Conservation (phyloP, 2,329 filamentous ascomycete species). For the Botrytis aclada region DNA sequence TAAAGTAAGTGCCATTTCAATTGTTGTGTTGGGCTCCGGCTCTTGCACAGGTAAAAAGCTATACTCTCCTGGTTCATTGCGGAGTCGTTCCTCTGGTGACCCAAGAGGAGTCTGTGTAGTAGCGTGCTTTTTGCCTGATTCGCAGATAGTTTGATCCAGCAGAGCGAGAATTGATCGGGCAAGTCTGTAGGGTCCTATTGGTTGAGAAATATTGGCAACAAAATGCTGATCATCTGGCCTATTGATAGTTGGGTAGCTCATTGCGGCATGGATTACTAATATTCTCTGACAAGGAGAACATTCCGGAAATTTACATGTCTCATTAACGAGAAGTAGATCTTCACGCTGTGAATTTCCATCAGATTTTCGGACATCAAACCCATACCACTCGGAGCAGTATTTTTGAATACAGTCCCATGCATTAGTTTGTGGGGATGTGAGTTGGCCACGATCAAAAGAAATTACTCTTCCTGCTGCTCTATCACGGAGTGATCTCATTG, state of each 20-base stretch:
- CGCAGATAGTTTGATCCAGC: constrained; percentile 18
- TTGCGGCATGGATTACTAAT: constrained; percentile 28
- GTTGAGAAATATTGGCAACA: constrained; percentile 26
- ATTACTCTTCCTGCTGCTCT: constrained; percentile 26
- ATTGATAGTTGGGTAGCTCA: constrained; percentile 11
- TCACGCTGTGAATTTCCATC: constrained; percentile 17
- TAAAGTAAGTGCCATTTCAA: background rate
- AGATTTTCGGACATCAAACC: constrained; percentile 20
- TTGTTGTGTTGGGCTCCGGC: background rate
- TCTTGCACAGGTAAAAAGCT: constrained; percentile 19
- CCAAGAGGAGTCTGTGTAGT: constrained; percentile 31
- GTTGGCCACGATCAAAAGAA: constrained; percentile 19
- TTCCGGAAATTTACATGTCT: constrained; percentile 22
- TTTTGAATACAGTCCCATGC: constrained; percentile 31
- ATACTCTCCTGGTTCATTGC: constrained; percentile 27
- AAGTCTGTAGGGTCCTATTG: constrained; percentile 26
- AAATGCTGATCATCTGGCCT: constrained; percentile 4
- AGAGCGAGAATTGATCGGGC: constrained; percentile 30
- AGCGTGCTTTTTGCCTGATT: constrained; percentile 14
- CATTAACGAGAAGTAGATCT: constrained; percentile 12
- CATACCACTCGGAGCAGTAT: constrained; percentile 35
- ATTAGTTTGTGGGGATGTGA: constrained; percentile 17
- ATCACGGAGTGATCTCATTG: constrained; percentile 24
- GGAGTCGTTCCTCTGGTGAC: constrained; percentile 27
- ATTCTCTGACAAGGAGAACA: constrained; percentile 21